phyloP scores from a whole-genome alignment of 495 filamentous ascomycete species.

The Neurospora tetraspora region DNA sequence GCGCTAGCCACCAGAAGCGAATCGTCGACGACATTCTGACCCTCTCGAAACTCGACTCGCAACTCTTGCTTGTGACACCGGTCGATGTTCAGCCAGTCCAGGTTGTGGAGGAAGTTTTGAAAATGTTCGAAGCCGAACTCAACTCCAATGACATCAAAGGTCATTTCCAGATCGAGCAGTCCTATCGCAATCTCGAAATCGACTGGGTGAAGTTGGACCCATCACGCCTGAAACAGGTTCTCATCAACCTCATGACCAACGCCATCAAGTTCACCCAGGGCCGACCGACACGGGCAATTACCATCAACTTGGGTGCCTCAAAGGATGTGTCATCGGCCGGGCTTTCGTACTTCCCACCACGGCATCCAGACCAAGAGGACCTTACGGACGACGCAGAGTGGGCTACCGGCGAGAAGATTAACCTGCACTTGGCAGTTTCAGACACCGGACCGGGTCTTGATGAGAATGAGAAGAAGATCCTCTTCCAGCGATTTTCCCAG shows the following conservation, averaged over 20 bases:
- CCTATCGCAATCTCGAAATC: slow-evolving; percentile 50
- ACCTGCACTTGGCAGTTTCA: slow-evolving; percentile 63
- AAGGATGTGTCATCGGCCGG: slow-evolving; percentile 36
- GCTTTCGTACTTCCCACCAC: slow-evolving; percentile 46
- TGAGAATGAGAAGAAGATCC: slow-evolving; percentile 58
- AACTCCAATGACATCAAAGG: slow-evolving; percentile 61
- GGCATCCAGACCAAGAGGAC: slow-evolving; percentile 36
- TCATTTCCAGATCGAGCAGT: slow-evolving; percentile 55
- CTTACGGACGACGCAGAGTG: slow-evolving; percentile 50
- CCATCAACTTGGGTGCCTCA: slow-evolving; percentile 60
- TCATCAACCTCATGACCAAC: slow-evolving; percentile 71
- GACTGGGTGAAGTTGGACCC: slow-evolving; percentile 77
- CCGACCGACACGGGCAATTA: slow-evolving; percentile 50
- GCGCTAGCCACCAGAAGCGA: slow-evolving; percentile 71
- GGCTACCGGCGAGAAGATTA: slow-evolving; percentile 58
- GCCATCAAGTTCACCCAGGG: slow-evolving; percentile 70
- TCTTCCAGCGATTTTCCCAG: slow-evolving; percentile 78
- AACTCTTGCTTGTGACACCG: slow-evolving; percentile 65
- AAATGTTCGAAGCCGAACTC: slow-evolving; percentile 78
- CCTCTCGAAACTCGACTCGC: slow-evolving; percentile 77
- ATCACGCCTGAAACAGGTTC: slow-evolving; percentile 64
- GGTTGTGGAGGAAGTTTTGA: slow-evolving; percentile 58
- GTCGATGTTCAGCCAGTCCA: slow-evolving; percentile 59
- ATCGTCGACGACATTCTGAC: slow-evolving; percentile 75
- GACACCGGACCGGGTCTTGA: slow-evolving; percentile 73